Evolutionary conservation across 306 rosid species (phyloP).

Genomic region (Trifolium repens): DNA sequence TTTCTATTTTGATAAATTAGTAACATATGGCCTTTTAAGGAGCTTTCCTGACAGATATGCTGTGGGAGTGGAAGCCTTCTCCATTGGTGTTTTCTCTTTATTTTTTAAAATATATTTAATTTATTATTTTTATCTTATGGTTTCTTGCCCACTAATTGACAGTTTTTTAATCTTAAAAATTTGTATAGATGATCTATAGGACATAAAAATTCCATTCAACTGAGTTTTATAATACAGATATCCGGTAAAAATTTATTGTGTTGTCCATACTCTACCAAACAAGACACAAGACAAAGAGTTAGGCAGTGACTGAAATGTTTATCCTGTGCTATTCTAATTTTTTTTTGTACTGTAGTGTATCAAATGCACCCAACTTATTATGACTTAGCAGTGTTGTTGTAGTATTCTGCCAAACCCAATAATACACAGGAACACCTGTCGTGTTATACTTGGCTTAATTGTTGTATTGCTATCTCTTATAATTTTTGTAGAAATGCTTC

Average conservation of each 20-base stretch:
- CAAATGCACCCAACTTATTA: constrained; percentile 1
- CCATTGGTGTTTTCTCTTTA: constrained; percentile 9
- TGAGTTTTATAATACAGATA: background rate
- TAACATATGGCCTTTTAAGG: background rate
- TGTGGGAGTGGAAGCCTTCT: background rate
- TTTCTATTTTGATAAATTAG: too few species aligned
- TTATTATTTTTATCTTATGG: background rate
- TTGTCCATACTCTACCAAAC: background rate
- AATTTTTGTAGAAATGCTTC: background rate
- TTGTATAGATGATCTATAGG: background rate
- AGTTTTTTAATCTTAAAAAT: background rate
- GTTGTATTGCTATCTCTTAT: background rate
- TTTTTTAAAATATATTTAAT: background rate
- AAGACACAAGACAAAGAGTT: background rate
- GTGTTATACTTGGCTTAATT: background rate
- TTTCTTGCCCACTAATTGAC: background rate
- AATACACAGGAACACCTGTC: background rate
- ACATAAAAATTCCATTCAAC: background rate
- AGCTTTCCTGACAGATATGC: background rate
- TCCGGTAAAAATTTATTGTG: too few species aligned
- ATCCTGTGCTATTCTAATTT: background rate
- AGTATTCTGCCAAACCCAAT: background rate
- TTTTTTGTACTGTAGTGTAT: background rate
- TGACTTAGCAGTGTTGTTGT: background rate
- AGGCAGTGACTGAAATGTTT: background rate